Evolutionary conservation across 352 stramenopile genomes (phyloP).

Genomic region (Chrysophaeum taylorii): DNA sequence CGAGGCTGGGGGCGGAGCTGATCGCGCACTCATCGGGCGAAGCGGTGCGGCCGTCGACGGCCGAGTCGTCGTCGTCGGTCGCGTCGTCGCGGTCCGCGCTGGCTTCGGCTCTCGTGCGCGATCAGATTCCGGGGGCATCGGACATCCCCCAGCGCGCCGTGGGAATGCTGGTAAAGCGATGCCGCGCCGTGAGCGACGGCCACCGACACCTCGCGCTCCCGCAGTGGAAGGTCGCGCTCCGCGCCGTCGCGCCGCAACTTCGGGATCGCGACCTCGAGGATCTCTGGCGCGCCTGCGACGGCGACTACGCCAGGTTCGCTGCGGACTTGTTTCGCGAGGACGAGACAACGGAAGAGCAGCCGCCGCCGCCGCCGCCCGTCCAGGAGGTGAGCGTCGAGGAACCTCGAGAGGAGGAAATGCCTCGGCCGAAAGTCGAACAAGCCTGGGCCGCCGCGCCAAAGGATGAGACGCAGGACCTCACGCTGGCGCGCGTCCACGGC

Average conservation of each 20-base stretch:
- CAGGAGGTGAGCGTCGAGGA: no score
- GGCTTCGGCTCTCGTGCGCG: no score
- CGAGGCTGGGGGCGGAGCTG: background rate
- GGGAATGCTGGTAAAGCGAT: background rate
- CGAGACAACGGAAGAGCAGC: no score
- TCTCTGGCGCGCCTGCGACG: conserved; percentile 12
- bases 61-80: background rate
- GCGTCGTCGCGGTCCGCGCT: background rate
- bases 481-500: no score
- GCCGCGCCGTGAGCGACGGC: background rate
- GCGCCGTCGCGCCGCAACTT: background rate
- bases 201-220: background rate
- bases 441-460: no score
- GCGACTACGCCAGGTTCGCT: conserved; percentile 1
- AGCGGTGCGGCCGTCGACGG: background rate
- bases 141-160: background rate
- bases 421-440: no score
- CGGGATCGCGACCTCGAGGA: background rate
- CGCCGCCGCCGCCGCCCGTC: no score
- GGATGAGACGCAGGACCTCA: no score
- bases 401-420: no score
- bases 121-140: background rate
- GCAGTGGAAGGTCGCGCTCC: conserved; percentile 11
- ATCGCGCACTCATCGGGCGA: no score
- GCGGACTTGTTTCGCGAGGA: background rate